Conservation (phyloP, 2,329 filamentous ascomycete genomes). For the Gliomastix tumulicola region DNA sequence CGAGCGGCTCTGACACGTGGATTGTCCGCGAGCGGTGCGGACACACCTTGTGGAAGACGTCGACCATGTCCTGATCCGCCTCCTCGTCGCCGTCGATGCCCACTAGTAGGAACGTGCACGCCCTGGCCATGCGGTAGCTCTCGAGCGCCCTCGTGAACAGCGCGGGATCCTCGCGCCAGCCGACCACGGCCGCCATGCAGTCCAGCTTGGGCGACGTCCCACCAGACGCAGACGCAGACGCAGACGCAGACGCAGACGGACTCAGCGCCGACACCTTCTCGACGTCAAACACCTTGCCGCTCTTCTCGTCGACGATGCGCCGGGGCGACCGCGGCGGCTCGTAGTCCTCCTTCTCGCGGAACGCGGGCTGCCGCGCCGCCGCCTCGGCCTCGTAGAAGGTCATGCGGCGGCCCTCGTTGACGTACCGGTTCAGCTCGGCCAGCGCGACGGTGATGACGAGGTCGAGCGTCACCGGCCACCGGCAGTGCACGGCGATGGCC, state of each 20-base stretch:
- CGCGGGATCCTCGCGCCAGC: constrained; percentile 13
- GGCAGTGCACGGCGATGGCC: constrained; percentile 10
- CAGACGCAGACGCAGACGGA: too few species aligned
- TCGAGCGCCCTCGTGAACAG: constrained; percentile 13
- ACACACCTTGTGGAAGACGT: constrained; percentile 15
- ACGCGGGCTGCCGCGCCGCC: too few species aligned
- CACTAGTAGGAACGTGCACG: constrained; percentile 11
- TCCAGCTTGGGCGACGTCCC: constrained; percentile 7
- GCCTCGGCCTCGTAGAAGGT: constrained; percentile 7
- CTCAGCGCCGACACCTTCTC: too few species aligned
- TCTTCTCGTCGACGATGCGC: constrained; percentile 1
- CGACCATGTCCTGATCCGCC: constrained; percentile 13
- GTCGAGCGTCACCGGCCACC: constrained; percentile 13
- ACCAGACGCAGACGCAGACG: neutral
- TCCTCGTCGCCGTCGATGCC: constrained; percentile 14
- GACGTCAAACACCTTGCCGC: neutral
- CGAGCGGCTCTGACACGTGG: constrained; percentile 12
- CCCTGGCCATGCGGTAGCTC: constrained; percentile 11
- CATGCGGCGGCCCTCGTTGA: constrained; percentile 12
- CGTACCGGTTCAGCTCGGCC: constrained; percentile 12
- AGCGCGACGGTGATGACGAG: constrained; percentile 11
- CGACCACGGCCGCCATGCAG: constrained; percentile 13
- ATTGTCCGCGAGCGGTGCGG: constrained; percentile 9
- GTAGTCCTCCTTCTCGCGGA: constrained; percentile 7
- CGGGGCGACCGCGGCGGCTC: too few species aligned